These are phyloP conservation scores for Volutella citrinella DNA, from an alignment of 2,329 filamentous ascomycete species.

Conservation along the genomic window DNA sequence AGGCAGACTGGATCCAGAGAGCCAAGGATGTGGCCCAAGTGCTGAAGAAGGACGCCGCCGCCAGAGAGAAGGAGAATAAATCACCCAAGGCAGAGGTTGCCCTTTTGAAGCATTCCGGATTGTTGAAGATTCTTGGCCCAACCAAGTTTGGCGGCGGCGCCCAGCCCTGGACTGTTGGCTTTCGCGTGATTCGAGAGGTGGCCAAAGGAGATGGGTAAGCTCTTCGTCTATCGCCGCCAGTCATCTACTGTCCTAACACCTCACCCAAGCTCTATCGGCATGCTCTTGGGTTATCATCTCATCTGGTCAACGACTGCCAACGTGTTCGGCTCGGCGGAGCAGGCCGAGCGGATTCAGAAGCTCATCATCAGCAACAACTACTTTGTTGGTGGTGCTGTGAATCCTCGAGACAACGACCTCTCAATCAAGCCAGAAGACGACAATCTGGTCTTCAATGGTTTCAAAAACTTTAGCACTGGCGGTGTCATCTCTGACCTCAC, in stretches of 20 bases:
- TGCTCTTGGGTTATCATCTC: slow-evolving; percentile 64
- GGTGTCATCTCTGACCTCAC: slow-evolving; percentile 65
- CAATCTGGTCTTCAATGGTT: slow-evolving; percentile 56
- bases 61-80: slow-evolving; percentile 37
- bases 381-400: slow-evolving; percentile 64
- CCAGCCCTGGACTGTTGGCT: slow-evolving; percentile 48
- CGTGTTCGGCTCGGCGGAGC: slow-evolving; percentile 57
- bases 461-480: slow-evolving; percentile 66
- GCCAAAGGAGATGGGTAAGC: slow-evolving; percentile 61
- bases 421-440: slow-evolving; percentile 54
- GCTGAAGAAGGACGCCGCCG: slow-evolving; percentile 30
- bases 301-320: slow-evolving; percentile 61
- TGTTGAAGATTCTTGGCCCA: slow-evolving; percentile 37
- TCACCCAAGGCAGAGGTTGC: slow-evolving; percentile 38
- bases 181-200: slow-evolving; percentile 58
- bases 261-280: slow-evolving; percentile 51
- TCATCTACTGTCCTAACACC: too few species aligned
- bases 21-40: slow-evolving; percentile 36
- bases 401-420: slow-evolving; percentile 61
- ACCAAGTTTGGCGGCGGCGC: slow-evolving; percentile 41
- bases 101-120: slow-evolving; percentile 39
- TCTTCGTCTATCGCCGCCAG: too few species aligned
- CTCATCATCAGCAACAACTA: slow-evolving; percentile 62
- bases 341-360: slow-evolving; percentile 54
- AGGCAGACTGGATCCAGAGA: slow-evolving; percentile 35